Evolutionary conservation across 2,329 filamentous ascomycete species (phyloP), one percentile per base, ranked within the genome.

Genomic region (Proliferodiscus dingleyae): DNA sequence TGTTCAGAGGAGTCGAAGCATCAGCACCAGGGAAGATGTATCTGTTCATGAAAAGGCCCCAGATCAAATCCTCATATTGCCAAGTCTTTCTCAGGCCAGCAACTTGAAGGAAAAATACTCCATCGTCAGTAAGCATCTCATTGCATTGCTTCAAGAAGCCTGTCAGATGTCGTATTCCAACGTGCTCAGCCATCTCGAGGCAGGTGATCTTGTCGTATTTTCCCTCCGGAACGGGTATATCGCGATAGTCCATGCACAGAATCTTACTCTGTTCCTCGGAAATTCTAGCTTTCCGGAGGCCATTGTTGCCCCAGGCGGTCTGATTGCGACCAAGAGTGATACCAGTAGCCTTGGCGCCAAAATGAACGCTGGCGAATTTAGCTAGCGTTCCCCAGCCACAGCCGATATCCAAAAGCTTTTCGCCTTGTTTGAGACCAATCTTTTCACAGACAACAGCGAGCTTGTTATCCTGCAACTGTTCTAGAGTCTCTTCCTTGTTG

Each of bases 41-140:
- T 75, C 95, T 96, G 83, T 97, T 97, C 89, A 97, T 95, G 79
- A 96, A 97, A 37, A 97, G 78, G 66, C 93, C 93, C 93, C 93
- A 97, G 68, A 91, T 87, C 41, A 96, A 79, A 71, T 97, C 91
- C 75, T 97, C 90, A 64, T 95, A 97, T 70, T 97, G 93, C 93
- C 93, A 97, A 54, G 78, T 75, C 74, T 94, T 94, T 60, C 93
- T 85, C 51, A 98, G 79, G 71, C 93, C 93, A 60, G 91, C 89
- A 60, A 94, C 89, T 70, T 97, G 93, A 50, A 97, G 77, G 79
- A 93, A 96, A 75, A 97, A 95, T 56, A 89, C 80, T 67, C 93
- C 93, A 57, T 97, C 89, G 57, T 97, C 93, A 52, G 96, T 88
- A 44, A 97, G 82, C 89, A 97, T 96, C 63, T 95, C 84, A 67